Evolutionary conservation across 371 early-diverging fungal genomes (phyloP), one percentile per base, ranked within the genome.

Genomic region (Syncephalastrum contaminatum): DNA sequence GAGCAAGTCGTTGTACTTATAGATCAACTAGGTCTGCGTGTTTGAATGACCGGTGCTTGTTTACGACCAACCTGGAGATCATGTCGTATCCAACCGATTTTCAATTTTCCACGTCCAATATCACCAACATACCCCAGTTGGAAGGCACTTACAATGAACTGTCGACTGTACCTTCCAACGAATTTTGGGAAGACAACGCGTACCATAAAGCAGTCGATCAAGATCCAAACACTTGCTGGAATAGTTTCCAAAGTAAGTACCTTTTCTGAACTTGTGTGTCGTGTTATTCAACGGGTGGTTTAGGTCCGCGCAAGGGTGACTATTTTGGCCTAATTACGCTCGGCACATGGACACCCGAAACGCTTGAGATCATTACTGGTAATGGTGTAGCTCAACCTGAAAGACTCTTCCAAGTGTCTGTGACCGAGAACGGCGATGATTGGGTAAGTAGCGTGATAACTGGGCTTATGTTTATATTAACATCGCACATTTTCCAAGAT

Each of bases 141-240:
- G 56, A 55, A 20, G 16, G 12, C 4, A 40, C 39, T 14, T 55
- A 55, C 42, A 18, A 55, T 18, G 56, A 13, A 48, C 71, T 49
- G 62, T 64, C 12, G 2, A 24, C 41, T 24, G 56, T 73, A 21
- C 75, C 82, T 0, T 53, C 60, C 1, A 58, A 62, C 0, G 61
- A 69, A 8, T 74, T 73, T 45, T 80, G 82, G 67, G 72, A 70
- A 8, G 66, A 75, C 47, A 68, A 77, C 56, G 75, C 77, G 1
- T 85, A 79, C 48, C 83, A 83, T 39, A 71, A 62, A 15, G 82
- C 77, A 1, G 83, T 83, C 0, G 85, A 85, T 60, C 64, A 62
- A n/a, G 75, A 83, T 61, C 64, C 70, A 8, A 77, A 55, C 6
- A 82, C 83, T 6, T 85, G 85, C 45, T 85, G 85, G 85, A 70